Evolutionary conservation across 2,329 filamentous ascomycete genomes (phyloP), one percentile per base, ranked within the genome.

Genomic region (Penicillium palitans): DNA sequence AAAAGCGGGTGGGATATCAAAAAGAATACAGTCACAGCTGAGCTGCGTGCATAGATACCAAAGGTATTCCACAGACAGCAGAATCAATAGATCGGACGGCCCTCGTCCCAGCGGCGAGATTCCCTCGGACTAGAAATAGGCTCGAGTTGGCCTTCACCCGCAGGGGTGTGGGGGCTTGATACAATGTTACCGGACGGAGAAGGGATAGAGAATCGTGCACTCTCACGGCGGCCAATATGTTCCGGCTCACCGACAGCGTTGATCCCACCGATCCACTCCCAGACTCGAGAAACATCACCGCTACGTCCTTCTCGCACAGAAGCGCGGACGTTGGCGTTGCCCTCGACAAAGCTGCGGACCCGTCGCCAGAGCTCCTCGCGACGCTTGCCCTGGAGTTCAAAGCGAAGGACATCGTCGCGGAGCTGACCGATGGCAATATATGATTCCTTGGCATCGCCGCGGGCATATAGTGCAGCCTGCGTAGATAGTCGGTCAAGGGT

Each of bases 341-440:
- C 87, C 76, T 99, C 95, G 0, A 99, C 93, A 52, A 98, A 89
- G 52, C 82, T 85, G 65, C 87, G 84, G 21, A 99, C 95, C 50
- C 86, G 86, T 63, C 87, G 83, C 95, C 96, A 99, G 51, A 99
- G 80, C 56, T 86, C 84, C 70, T 95, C 89, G 39, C 95, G 84
- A 67, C 92, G 85, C 9, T 83, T 81, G 21, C 93, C 82, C 4
- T 85, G 88, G 73, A 97, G 91, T 61, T 96, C 87, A 29, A 89
- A 85, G 21, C 93, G 83, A 40, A 99, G 81, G 3, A 99, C 88
- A 70, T 98, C 93, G 70, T 99, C 95, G 59, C 95, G 84, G 54
- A 99, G 79, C 72, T 98, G 95, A 0, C 90, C 90, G 66, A 97
- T 84, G 70, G 91, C 90, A 61, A 99, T 84, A 78, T 90, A 96